Evolutionary conservation across 306 rosid species (phyloP).

Genomic region (Crotalaria pallida): DNA sequence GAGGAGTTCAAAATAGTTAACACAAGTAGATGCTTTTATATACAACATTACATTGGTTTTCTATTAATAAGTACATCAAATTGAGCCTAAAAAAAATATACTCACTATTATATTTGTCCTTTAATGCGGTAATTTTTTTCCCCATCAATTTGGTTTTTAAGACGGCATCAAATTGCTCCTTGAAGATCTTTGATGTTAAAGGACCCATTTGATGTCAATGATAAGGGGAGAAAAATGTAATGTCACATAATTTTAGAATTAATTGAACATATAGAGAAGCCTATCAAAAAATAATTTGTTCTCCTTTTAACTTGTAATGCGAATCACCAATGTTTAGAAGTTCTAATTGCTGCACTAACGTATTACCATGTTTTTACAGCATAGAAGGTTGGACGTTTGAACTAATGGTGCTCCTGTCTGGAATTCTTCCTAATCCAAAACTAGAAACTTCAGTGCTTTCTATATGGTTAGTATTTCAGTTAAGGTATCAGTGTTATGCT

Average conservation of each 20-base stretch:
- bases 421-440: conserved; percentile 52
- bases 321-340: background rate
- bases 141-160: too few species aligned
- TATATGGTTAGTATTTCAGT: conserved; percentile 35
- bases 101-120: background rate
- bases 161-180: too few species aligned
- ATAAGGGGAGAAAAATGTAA: background rate
- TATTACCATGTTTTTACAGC: conserved; percentile 33
- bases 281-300: background rate
- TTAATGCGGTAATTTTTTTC: too few species aligned
- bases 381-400: conserved; percentile 66
- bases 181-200: background rate
- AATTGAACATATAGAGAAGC: background rate
- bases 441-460: conserved; percentile 63
- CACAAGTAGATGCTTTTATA: background rate
- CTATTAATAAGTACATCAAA: background rate
- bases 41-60: background rate
- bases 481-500: background rate
- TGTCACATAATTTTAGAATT: background rate
- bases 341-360: background rate
- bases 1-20: too few species aligned
- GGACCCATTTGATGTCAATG: background rate
- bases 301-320: background rate
- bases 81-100: too few species aligned
- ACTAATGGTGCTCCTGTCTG: conserved; percentile 50